Conservation (phyloP, 2,329 filamentous ascomycete genomes). For the Epicoccum sorghinum region DNA sequence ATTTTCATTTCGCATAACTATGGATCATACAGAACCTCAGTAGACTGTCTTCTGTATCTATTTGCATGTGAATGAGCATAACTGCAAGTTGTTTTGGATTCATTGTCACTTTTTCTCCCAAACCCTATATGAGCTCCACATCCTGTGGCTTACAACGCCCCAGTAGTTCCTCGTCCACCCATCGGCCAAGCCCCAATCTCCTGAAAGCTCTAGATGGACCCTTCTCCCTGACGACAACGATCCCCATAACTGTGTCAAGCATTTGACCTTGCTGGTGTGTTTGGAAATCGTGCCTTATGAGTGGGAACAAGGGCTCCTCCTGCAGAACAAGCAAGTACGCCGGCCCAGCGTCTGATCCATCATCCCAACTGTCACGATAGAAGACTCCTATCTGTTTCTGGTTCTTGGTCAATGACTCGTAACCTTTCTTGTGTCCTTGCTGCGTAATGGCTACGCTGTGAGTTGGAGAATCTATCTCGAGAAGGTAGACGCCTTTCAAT, state of each 20-base stretch:
- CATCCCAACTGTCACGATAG: neutral
- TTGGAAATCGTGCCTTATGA: neutral
- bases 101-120: no score
- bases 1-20: no score
- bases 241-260: neutral
- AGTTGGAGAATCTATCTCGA: neutral
- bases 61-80: no score
- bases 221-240: neutral
- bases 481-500: neutral
- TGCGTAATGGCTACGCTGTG: neutral
- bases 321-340: neutral
- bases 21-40: no score
- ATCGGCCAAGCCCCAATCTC: conserved; percentile 4
- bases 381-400: neutral
- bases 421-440: neutral
- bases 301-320: neutral
- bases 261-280: neutral
- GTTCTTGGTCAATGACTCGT: neutral
- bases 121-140: neutral
- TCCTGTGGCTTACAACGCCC: neutral
- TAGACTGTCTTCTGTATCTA: no score
- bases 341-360: neutral
- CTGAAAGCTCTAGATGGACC: neutral
- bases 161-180: neutral
- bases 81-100: no score